These are phyloP conservation scores for Dryadomyces quercus-mongolicae DNA, from an alignment of 2,329 filamentous ascomycete species.

Conservation along the genomic window DNA sequence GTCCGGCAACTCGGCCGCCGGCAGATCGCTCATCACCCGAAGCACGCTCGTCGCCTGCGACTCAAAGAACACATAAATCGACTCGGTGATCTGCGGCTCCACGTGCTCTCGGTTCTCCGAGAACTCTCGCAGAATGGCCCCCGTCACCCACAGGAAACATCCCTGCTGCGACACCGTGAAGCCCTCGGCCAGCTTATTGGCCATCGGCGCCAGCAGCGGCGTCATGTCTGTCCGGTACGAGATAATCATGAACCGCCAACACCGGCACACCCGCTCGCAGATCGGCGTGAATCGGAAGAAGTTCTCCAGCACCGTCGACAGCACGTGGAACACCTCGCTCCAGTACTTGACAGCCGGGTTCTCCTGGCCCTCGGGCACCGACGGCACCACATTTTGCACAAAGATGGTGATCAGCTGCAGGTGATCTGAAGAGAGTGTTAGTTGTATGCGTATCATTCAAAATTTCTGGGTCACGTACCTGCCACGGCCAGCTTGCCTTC, in stretches of 20 bases:
- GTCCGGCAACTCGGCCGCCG: conserved; percentile 59
- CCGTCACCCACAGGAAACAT: conserved; percentile 97
- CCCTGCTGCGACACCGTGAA: conserved; percentile 82
- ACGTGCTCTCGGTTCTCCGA: conserved; percentile 82
- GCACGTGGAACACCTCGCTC: conserved; percentile 80
- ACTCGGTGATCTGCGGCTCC: conserved; percentile 66
- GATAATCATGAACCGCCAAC: conserved; percentile 94
- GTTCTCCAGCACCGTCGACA: conserved; percentile 76
- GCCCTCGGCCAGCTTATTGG: conserved; percentile 74
- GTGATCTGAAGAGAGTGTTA: conserved; percentile 49
- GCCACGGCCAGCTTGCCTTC: conserved; percentile 77
- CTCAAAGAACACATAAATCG: conserved; percentile 91
- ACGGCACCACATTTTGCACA: conserved; percentile 64
- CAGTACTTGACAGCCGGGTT: conserved; percentile 95
- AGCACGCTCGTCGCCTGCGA: conserved; percentile 85
- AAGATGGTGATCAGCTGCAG: conserved; percentile 88
- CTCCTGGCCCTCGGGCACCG: conserved; percentile 56
- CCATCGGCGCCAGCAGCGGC: conserved; percentile 72
- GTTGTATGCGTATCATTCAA: background rate
- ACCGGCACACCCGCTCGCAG: conserved; percentile 84
- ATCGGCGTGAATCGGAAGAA: conserved; percentile 82
- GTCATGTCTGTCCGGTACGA: conserved; percentile 86
- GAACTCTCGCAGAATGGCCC: conserved; percentile 89
- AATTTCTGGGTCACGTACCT: conserved; percentile 34
- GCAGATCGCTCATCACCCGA: conserved; percentile 74